Evolutionary conservation across 2,329 filamentous ascomycete species (phyloP).

Genomic region (Thelonectria olida): DNA sequence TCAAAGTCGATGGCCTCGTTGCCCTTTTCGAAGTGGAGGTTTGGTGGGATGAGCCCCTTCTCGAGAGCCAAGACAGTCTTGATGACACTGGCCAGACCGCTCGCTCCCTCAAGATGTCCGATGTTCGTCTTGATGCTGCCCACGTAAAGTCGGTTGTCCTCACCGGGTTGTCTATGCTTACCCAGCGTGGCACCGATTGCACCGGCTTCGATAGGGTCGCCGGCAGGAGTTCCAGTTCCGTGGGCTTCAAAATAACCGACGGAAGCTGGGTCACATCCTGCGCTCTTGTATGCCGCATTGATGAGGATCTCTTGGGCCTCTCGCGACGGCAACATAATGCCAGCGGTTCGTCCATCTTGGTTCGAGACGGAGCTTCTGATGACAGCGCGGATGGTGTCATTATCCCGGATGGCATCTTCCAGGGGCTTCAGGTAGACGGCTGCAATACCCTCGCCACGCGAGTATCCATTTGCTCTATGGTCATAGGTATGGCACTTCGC

Average conservation of each 20-base stretch:
- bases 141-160: slow-evolving; percentile 42
- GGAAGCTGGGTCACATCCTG: slow-evolving; percentile 27
- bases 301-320: slow-evolving; percentile 46
- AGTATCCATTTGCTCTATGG: slow-evolving; percentile 51
- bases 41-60: slow-evolving; percentile 34
- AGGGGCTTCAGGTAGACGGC: slow-evolving; percentile 51
- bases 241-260: slow-evolving; percentile 34
- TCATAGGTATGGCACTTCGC: slow-evolving; percentile 48
- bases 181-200: neutral
- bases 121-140: slow-evolving; percentile 57
- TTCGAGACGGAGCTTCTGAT: slow-evolving; percentile 47
- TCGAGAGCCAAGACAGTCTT: slow-evolving; percentile 39
- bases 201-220: slow-evolving; percentile 26
- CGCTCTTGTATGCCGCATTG: slow-evolving; percentile 39
- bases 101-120: slow-evolving; percentile 38
- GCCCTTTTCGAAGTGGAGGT: slow-evolving; percentile 29
- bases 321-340: slow-evolving; percentile 50
- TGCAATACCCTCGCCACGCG: slow-evolving; percentile 53
- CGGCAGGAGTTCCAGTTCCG: slow-evolving; percentile 35
- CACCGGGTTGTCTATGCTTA: slow-evolving; percentile 1
- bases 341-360: slow-evolving; percentile 50
- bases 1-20: slow-evolving; percentile 38
- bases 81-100: slow-evolving; percentile 37
- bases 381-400: slow-evolving; percentile 49
- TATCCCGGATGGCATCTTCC: slow-evolving; percentile 51